phyloP scores from a whole-genome alignment of 2,329 filamentous ascomycete species.

The Ophiostoma fasciatum region DNA sequence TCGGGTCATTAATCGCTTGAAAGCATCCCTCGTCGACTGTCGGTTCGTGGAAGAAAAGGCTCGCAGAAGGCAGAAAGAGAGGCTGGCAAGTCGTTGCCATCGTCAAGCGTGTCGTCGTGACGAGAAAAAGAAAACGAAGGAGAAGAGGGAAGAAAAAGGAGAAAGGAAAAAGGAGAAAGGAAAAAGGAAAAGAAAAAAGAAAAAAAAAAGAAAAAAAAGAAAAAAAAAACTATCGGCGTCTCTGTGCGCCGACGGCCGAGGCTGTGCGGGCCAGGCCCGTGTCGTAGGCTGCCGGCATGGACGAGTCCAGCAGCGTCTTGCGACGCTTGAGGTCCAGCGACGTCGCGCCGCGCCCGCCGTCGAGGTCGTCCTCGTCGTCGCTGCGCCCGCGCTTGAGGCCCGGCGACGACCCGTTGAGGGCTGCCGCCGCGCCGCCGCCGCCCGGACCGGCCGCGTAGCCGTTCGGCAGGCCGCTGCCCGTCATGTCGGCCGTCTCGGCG shows the following conservation, averaged over 20 bases:
- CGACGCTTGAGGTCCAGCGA: conserved; percentile 21
- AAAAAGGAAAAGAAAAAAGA: background rate
- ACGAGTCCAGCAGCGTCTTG: conserved; percentile 19
- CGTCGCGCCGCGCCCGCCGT: conserved; percentile 13
- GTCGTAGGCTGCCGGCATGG: conserved; percentile 19
- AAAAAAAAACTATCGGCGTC: conserved; percentile 13
- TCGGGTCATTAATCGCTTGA: conserved; percentile 11
- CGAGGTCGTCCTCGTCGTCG: conserved; percentile 26
- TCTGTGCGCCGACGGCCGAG: conserved; percentile 15
- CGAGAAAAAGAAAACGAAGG: background rate
- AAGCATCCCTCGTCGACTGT: conserved; percentile 1
- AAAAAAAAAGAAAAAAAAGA: background rate
- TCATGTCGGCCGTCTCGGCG: conserved; percentile 46
- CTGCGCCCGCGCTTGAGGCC: conserved; percentile 27
- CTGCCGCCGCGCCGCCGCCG: conserved; percentile 20
- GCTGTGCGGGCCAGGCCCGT: conserved; percentile 13
- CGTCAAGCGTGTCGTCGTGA: too few relatives aligned
- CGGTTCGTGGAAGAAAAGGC: conserved; percentile 7
- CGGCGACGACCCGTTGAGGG: conserved; percentile 47
- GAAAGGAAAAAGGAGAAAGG: background rate
- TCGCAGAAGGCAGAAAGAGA: conserved; percentile 1
- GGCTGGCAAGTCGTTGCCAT: too few relatives aligned
- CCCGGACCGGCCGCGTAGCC: conserved; percentile 35
- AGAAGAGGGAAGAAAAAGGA: background rate
- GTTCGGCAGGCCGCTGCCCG: conserved; percentile 38